phyloP scores from a whole-genome alignment of 2,329 filamentous ascomycete genomes.

The Cladosporium austrohemisphaericum region DNA sequence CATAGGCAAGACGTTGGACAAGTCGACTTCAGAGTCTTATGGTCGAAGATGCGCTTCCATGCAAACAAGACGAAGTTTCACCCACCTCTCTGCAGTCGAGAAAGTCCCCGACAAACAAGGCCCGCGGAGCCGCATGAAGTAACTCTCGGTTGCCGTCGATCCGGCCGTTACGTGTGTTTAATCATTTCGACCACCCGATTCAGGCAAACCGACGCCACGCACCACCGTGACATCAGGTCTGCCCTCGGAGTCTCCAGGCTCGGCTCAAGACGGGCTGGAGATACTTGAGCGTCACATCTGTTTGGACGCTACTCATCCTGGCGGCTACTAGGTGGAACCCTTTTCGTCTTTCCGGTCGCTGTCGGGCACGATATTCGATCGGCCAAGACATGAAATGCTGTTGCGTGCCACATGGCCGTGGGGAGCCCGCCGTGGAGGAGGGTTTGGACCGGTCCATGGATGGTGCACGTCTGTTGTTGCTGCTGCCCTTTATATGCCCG shows the following conservation, averaged over 20 bases:
- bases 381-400: conserved; percentile 13
- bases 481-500: conserved; percentile 12
- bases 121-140: neutral
- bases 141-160: neutral
- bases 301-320: conserved; percentile 4
- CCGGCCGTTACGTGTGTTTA: conserved; percentile 1
- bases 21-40: neutral
- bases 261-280: conserved; percentile 7
- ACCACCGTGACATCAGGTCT: neutral
- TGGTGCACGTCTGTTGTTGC: conserved; percentile 4
- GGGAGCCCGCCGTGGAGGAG: conserved; percentile 7
- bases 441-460: neutral
- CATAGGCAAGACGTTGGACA: neutral
- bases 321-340: neutral
- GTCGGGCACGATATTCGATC: conserved; percentile 4
- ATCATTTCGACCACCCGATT: conserved; percentile 1
- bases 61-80: too few relatives aligned
- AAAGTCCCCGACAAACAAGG: too few relatives aligned
- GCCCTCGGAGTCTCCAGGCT: conserved; percentile 2
- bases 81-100: too few relatives aligned
- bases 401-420: conserved; percentile 14
- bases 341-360: neutral
- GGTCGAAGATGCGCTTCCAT: neutral
- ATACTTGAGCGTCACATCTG: conserved; percentile 11
- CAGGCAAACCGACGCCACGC: conserved; percentile 13